Evolutionary conservation across 1,139 yeast genomes (phyloP), one percentile per base, ranked within the genome.

Genomic region (Kazachstania sp.): DNA sequence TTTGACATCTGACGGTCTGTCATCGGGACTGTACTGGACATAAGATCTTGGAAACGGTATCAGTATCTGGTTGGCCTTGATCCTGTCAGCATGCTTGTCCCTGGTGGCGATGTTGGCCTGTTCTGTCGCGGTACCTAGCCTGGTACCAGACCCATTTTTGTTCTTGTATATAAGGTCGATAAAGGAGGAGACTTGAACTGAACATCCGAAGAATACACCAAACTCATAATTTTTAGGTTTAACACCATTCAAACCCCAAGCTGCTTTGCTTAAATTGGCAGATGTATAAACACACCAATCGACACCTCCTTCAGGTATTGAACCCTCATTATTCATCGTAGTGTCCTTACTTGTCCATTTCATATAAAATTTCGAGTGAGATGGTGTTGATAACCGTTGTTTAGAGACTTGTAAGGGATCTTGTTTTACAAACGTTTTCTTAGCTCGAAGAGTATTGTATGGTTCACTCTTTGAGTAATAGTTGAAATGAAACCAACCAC

Each of bases 221-320:
- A 79, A 71, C 58, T 83, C 90, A 59, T 72, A 81, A 62, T 59
- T 67, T 31, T 59, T 52, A 51, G 58, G 53, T 41, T 47, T 45
- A 2, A 51, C 40, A 1, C 48, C 47, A 3, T 39, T 16, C 20
- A 66, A 67, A 0, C 90, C 90, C 88, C 88, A 82, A 0, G 88
- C 88, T 51, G 78, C 81, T 47, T 74, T 73, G 28, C 86, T 79
- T 34, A 81, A 58, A 58, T 83, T 83, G 39, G 82, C 81, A 49
- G 86, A 79, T 1, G 86, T 81, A 61, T 80, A 69, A n/a, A 80
- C 56, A 15, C 78, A 74, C 87, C 88, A 83, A 47, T 75, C 73
- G 2, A 81, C 55, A 1, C 77, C 63, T 26, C 65, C 54, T 67
- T 79, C 80, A 5, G 43, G 32, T 1, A 72, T 57, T 54, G 77